Percentiles rank a stretch among this genome's conserved stretches.
These are phyloP conservation scores for Eucalyptus dawsonii DNA, from an alignment of 345 rosid genomes.

Conservation along the genomic window DNA sequence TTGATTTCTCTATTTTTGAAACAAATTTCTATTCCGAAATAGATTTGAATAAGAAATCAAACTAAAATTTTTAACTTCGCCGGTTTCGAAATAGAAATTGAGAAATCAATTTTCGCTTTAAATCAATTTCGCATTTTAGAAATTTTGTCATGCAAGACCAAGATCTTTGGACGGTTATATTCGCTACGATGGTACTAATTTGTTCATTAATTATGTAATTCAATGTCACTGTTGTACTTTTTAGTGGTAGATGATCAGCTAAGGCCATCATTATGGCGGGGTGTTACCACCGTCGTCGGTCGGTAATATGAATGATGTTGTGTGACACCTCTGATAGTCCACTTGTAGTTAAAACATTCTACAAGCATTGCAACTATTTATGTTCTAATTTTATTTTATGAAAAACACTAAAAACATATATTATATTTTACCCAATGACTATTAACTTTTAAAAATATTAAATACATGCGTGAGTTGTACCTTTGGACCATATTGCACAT, in stretches of 20 bases:
- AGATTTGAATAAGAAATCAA: no score
- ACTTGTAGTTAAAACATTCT: neutral
- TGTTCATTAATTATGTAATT: neutral
- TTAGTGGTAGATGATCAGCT: neutral
- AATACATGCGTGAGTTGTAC: neutral
- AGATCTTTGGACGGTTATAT: neutral
- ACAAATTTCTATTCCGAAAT: no score
- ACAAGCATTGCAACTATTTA: neutral
- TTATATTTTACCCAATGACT: neutral
- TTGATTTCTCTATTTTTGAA: no score
- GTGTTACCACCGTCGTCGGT: fast-evolving
- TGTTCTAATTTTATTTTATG: neutral
- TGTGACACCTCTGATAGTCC: neutral
- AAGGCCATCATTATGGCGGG: neutral
- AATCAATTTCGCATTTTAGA: no score
- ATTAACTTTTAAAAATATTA: neutral
- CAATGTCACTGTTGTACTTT: neutral
- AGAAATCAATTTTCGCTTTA: no score
- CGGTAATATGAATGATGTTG: neutral
- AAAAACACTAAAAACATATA: neutral
- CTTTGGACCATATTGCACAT: neutral
- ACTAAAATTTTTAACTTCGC: no score
- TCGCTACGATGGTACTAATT: neutral
- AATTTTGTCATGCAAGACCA: no score
- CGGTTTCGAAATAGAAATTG: no score